A percentile compares a stretch with the other conserved stretches of the same genome.
phyloP scores from a whole-genome alignment of 2,329 filamentous ascomycete genomes.

The Colletotrichum lini region DNA sequence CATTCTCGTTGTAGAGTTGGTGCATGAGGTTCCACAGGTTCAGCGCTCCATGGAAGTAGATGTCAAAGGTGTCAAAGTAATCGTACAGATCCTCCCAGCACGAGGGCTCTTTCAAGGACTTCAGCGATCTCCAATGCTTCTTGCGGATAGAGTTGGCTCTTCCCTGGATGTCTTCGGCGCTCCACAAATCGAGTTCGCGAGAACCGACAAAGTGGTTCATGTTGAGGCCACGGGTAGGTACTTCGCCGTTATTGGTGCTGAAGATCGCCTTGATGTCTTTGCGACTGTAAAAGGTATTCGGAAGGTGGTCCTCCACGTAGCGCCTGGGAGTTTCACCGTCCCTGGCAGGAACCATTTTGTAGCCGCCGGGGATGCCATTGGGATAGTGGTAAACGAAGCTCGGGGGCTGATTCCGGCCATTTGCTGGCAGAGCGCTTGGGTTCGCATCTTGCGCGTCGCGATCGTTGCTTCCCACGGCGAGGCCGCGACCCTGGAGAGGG shows the following conservation, averaged over 20 bases:
- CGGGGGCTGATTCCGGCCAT: conserved; percentile 40
- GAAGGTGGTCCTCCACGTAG: conserved; percentile 55
- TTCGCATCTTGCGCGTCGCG: conserved; percentile 5
- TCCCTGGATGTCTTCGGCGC: conserved; percentile 55
- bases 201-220: conserved; percentile 46
- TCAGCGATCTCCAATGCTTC: conserved; percentile 54
- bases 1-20: conserved; percentile 58
- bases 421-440: not conserved
- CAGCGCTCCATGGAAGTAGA: conserved; percentile 62
- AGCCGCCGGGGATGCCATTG: conserved; percentile 52
- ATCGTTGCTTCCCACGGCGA: not conserved
- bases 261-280: conserved; percentile 53
- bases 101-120: conserved; percentile 49
- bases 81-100: conserved; percentile 60
- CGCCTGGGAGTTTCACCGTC: conserved; percentile 46
- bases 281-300: conserved; percentile 55
- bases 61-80: conserved; percentile 64
- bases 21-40: conserved; percentile 65
- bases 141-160: conserved; percentile 57
- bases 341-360: conserved; percentile 51
- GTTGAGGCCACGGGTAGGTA: conserved; percentile 48
- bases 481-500: conserved; percentile 7
- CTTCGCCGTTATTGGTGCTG: conserved; percentile 54
- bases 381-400: conserved; percentile 50
- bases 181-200: conserved; percentile 56